phyloP scores from a whole-genome alignment of 1,284 basidiomycete genomes.

The Abortiporus biennis region DNA sequence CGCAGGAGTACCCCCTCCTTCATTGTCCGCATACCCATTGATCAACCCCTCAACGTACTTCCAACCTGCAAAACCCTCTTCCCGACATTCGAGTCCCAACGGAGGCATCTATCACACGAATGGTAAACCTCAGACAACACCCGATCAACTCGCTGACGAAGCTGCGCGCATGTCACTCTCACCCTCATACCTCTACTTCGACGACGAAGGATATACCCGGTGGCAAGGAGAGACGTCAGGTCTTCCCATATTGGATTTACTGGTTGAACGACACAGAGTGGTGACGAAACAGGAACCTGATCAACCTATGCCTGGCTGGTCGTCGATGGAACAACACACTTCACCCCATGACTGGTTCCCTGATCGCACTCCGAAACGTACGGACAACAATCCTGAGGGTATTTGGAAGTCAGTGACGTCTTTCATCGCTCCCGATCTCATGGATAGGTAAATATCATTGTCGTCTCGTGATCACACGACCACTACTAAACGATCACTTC shows the following conservation, averaged over 20 bases:
- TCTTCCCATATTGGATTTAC: constrained; percentile 75
- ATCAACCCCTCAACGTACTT: constrained; percentile 77
- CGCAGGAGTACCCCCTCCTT: constrained; percentile 69
- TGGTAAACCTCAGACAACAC: constrained; percentile 14
- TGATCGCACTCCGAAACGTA: constrained; percentile 64
- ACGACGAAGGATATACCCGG: constrained; percentile 76
- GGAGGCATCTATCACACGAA: constrained; percentile 15
- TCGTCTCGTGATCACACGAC: constrained; percentile 6
- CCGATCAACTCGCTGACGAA: constrained; percentile 50
- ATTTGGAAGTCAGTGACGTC: constrained; percentile 73
- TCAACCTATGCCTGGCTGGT: constrained; percentile 17
- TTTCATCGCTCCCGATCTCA: constrained; percentile 77
- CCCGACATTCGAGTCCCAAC: constrained; percentile 39
- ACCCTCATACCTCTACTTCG: constrained; percentile 75
- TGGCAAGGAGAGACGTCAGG: constrained; percentile 91
- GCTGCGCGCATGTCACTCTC: constrained; percentile 55
- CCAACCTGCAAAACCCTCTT: constrained; percentile 35
- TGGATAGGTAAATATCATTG: constrained; percentile 65
- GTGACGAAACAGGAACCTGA: constrained; percentile 29
- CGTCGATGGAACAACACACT: constrained; percentile 24
- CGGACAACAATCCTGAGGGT: constrained; percentile 74
- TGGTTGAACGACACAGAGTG: constrained; percentile 53
- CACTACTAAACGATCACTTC: constrained; percentile 7
- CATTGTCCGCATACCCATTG: constrained; percentile 66
- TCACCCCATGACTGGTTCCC: constrained; percentile 61